Base-by-base conservation (phyloP, 441 rosid genomes). In the Mallotus japonicus region DNA sequence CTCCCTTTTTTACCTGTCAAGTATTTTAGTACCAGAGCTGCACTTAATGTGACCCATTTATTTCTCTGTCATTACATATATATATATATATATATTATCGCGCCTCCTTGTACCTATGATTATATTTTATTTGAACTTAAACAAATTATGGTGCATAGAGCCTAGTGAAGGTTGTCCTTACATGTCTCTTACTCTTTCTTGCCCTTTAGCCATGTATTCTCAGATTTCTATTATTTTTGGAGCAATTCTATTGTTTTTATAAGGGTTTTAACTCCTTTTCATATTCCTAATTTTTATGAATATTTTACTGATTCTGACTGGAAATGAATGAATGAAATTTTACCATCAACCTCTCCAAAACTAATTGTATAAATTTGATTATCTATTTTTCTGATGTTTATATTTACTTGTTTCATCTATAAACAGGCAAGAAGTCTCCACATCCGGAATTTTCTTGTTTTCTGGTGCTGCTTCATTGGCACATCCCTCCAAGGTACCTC, bases 401-500 rank as follows among this genome's bases (percentile, higher is more conserved):
- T 61, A 5, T 66, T 68, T 60, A 28, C 60, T 67, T 59, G 14
- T 60, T 49, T 73, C n/a, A 71, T 74, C 37, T 76, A 67, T 64
- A 72, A 84, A 73, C 84, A 89, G 93, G 83, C 85, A 86, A 80
- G 89, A 83, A 73, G 40, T 74, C 54, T 72, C 76, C 57, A 69
- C 59, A 22, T 69, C 78, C 37, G 80, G 80, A 73, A 66, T 82
- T 69, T 82, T 72, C 82, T 82, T 93, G 76, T 76, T 83, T 69
- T 87, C 92, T 67, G 91, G 89, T 70, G 85, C 82, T 60, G 84
- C 86, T 74, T 84, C 78, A 60, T 82, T 87, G 70, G 85, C 87
- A 77, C 84, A 72, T 76, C 90, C 92, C 40, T 73, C 75, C 60
- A 85, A 89, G 95, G 97, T 93, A 86, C 76, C 46, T 47, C 55